Percentiles rank a stretch among this genome's conserved stretches.
These are phyloP conservation scores for Botrytis paeoniae DNA, from an alignment of 2,329 filamentous ascomycete genomes.

Conservation along the genomic window DNA sequence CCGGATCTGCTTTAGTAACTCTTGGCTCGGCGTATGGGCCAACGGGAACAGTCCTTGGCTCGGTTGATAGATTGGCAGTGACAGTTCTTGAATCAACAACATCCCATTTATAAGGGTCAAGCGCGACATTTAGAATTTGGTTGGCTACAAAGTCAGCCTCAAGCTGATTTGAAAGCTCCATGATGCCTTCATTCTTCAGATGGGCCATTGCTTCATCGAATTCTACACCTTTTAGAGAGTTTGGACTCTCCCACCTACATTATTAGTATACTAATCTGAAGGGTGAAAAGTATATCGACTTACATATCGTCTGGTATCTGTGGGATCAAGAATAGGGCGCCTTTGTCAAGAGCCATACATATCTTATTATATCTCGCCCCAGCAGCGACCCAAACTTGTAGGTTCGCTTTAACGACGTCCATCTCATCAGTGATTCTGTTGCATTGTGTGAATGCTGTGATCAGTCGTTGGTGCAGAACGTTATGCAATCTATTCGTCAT, in stretches of 20 bases:
- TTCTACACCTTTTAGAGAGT: background rate
- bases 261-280: background rate
- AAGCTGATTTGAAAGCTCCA: background rate
- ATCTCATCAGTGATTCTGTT: background rate
- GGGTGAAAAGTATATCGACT: background rate
- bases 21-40: background rate
- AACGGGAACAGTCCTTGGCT: background rate
- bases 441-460: background rate
- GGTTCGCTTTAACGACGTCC: background rate
- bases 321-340: background rate
- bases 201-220: background rate
- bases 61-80: background rate
- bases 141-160: background rate
- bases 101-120: constrained; percentile 4
- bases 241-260: background rate
- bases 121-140: background rate
- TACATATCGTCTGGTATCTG: constrained; percentile 1
- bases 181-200: background rate
- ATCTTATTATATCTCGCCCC: background rate
- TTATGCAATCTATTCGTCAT: background rate
- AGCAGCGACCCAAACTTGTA: background rate
- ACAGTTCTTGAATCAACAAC: background rate
- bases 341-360: background rate
- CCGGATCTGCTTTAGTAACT: background rate
- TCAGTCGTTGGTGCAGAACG: background rate